These are phyloP conservation scores for Spathaspora arborariae DNA, from an alignment of 805 yeast genomes.

Conservation along the genomic window DNA sequence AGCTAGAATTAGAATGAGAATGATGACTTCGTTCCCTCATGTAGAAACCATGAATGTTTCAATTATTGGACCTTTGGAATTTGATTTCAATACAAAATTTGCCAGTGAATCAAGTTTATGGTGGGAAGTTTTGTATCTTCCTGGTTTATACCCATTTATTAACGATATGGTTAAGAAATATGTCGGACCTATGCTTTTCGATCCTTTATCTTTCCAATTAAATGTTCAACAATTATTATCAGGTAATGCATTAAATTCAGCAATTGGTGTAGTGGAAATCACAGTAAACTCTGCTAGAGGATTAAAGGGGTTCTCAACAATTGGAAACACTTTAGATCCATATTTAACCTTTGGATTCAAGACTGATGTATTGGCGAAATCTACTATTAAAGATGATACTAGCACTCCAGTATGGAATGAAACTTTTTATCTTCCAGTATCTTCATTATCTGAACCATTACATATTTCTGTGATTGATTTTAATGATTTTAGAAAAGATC, in stretches of 20 bases:
- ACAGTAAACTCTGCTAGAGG: slow-evolving; percentile 63
- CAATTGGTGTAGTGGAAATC: slow-evolving; percentile 82
- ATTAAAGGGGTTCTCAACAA: slow-evolving; percentile 63
- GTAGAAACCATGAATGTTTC: slow-evolving; percentile 86
- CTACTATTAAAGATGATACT: slow-evolving; percentile 67
- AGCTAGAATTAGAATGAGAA: slow-evolving; percentile 77
- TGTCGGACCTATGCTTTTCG: slow-evolving; percentile 81
- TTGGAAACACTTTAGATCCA: slow-evolving; percentile 86
- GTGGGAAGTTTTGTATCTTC: slow-evolving; percentile 82
- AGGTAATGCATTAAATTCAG: slow-evolving; percentile 72
- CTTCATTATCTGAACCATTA: slow-evolving; percentile 79
- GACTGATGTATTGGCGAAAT: slow-evolving; percentile 57
- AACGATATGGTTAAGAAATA: slow-evolving; percentile 82
- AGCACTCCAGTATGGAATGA: slow-evolving; percentile 81
- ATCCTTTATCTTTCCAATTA: slow-evolving; percentile 90
- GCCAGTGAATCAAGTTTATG: slow-evolving; percentile 84
- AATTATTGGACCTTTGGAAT: slow-evolving; percentile 78
- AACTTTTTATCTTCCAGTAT: slow-evolving; percentile 63
- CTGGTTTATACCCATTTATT: slow-evolving; percentile 81
- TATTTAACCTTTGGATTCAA: slow-evolving; percentile 70
- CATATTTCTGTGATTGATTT: slow-evolving; percentile 68
- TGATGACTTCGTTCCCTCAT: slow-evolving; percentile 91
- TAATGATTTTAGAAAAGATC: slow-evolving; percentile 78
- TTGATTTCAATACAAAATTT: slow-evolving; percentile 72
- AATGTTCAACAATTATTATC: slow-evolving; percentile 88